Evolutionary conservation across 164 flowering plant species (phyloP).

Genomic region (Paratinospora sagittata): DNA sequence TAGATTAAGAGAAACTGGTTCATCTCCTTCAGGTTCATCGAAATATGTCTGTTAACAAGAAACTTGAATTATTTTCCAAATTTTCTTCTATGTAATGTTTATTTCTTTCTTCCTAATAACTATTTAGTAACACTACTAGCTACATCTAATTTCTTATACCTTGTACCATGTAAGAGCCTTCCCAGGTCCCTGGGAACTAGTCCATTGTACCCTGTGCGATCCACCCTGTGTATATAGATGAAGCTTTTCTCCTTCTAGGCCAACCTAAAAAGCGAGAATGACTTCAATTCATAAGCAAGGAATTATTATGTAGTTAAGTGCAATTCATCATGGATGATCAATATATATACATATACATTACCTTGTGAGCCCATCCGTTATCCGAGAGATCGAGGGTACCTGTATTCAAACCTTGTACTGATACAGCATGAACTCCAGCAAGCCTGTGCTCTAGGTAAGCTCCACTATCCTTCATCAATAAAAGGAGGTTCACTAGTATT

Average conservation of each 20-base stretch:
- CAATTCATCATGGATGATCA: conserved; percentile 1
- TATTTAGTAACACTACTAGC: too few species aligned
- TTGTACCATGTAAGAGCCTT: conserved; percentile 74
- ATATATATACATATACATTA: too few species aligned
- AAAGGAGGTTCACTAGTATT: conserved; percentile 3
- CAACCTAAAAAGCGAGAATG: conserved; percentile 37
- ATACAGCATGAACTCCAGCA: conserved; percentile 53
- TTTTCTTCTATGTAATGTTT: not conserved
- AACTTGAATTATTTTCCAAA: not conserved
- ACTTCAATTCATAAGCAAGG: not conserved
- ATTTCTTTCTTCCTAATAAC: too few species aligned
- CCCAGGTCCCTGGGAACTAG: conserved; percentile 22
- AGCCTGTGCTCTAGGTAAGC: conserved; percentile 70
- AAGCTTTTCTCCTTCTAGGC: conserved; percentile 54
- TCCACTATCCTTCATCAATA: conserved; percentile 71
- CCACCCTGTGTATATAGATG: conserved; percentile 47
- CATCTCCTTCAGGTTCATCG: conserved; percentile 59
- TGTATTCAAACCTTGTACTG: conserved; percentile 63
- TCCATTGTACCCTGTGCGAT: conserved; percentile 54
- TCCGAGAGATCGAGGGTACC: conserved; percentile 71
- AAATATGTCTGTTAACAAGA: conserved; percentile 46
- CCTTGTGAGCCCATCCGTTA: conserved; percentile 71
- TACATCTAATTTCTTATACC: conserved; percentile 31
- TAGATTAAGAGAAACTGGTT: conserved; percentile 59
- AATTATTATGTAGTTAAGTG: not conserved